A percentile compares a stretch with the other conserved stretches of the same genome.
phyloP scores from a whole-genome alignment of 305 asterid genomes.

The Fraxinus albicans region DNA sequence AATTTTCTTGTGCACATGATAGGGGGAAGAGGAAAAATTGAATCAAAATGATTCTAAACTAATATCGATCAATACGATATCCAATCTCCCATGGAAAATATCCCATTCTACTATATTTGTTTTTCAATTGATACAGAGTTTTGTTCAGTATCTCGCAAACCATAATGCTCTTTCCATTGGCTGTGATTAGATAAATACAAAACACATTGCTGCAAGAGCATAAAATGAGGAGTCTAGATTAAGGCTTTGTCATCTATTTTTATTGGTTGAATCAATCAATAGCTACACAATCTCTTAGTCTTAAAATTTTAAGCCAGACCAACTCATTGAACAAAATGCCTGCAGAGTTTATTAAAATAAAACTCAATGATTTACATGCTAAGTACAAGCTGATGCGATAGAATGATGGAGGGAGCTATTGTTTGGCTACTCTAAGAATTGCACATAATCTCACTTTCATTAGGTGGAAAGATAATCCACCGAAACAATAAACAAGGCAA shows the following conservation, averaged over 20 bases:
- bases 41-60: neutral
- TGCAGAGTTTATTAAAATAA: too few relatives aligned
- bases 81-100: neutral
- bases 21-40: neutral
- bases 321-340: too few relatives aligned
- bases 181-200: neutral
- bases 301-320: neutral
- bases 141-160: neutral
- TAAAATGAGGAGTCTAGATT: neutral
- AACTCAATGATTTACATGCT: too few relatives aligned
- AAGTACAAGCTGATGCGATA: too few relatives aligned
- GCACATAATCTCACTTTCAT: too few relatives aligned
- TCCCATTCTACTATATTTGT: neutral
- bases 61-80: neutral
- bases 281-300: neutral
- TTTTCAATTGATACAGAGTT: neutral
- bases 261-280: neutral
- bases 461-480: too few relatives aligned
- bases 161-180: neutral
- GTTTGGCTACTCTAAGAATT: too few relatives aligned
- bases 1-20: neutral
- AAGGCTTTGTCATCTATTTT: neutral
- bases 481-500: too few relatives aligned
- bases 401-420: too few relatives aligned
- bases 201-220: neutral